A percentile compares a stretch with the other conserved stretches of the same genome.
Evolutionary conservation across 371 early-diverging fungal species (phyloP).

Genomic region (Mucor indicus): DNA sequence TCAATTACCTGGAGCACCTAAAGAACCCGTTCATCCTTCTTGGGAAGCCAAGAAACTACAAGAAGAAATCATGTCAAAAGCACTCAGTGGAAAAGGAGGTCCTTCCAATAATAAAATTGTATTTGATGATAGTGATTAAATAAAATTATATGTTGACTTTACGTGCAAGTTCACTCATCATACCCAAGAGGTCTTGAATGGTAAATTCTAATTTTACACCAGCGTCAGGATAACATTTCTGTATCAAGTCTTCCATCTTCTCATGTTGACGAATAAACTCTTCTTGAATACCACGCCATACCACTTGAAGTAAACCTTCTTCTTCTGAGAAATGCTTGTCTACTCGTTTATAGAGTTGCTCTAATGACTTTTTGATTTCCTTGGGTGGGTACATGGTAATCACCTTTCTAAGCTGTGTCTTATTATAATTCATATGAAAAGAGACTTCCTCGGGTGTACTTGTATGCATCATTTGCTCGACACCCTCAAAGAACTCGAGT

Average conservation of each 20-base stretch:
- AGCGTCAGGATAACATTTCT: slow-evolving; percentile 83
- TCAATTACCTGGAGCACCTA: background rate
- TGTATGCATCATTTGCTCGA: slow-evolving; percentile 77
- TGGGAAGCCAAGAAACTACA: slow-evolving; percentile 49
- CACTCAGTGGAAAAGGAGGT: slow-evolving; percentile 33
- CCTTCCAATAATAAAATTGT: slow-evolving; percentile 39
- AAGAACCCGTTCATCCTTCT: slow-evolving; percentile 43
- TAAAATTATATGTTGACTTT: slow-evolving; percentile 35
- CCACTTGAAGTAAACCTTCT: slow-evolving; percentile 79
- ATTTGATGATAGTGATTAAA: slow-evolving; percentile 28
- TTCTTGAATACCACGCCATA: slow-evolving; percentile 91
- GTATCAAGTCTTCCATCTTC: slow-evolving; percentile 77
- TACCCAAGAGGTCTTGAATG: slow-evolving; percentile 75
- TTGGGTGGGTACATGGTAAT: slow-evolving; percentile 80
- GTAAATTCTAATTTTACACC: slow-evolving; percentile 84
- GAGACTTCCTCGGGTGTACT: slow-evolving; percentile 82
- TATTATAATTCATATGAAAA: slow-evolving; percentile 84
- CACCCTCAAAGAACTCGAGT: slow-evolving; percentile 94
- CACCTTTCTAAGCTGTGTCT: slow-evolving; percentile 81
- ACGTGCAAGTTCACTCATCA: slow-evolving; percentile 65
- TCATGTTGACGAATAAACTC: slow-evolving; percentile 82
- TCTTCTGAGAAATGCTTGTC: slow-evolving; percentile 92
- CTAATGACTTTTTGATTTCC: slow-evolving; percentile 80
- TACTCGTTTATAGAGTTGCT: slow-evolving; percentile 83
- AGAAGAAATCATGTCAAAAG: slow-evolving; percentile 48